Conservation (phyloP, 2,329 filamentous ascomycete genomes). For the Colletotrichum sp. region DNA sequence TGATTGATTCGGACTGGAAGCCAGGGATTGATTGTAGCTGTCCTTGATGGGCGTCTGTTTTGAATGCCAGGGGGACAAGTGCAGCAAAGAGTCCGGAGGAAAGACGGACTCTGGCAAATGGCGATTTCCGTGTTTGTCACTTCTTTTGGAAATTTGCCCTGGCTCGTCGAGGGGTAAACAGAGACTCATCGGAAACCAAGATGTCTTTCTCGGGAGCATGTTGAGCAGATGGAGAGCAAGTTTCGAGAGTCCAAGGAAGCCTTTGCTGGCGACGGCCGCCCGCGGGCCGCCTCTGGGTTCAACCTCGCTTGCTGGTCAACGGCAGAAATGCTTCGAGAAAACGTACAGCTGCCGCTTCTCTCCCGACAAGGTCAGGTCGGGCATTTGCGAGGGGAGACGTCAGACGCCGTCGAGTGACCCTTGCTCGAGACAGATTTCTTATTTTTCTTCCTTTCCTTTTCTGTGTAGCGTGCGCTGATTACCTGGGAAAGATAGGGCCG, state of each 20-base stretch:
- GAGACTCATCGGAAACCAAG: not conserved
- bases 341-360: not conserved
- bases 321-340: not conserved
- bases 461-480: not conserved
- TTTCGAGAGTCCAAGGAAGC: not conserved
- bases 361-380: not conserved
- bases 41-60: not conserved
- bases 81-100: not conserved
- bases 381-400: conserved; percentile 10
- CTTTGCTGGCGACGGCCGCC: not conserved
- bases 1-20: not conserved
- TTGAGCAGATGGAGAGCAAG: not conserved
- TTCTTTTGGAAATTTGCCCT: not conserved
- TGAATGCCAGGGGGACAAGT: not conserved
- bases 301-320: not conserved
- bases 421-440: not conserved
- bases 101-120: not conserved
- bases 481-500: not conserved
- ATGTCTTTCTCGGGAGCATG: not conserved
- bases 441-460: not conserved
- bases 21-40: not conserved
- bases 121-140: not conserved
- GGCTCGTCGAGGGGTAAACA: not conserved
- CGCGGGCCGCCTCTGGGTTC: not conserved
- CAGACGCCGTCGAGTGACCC: not conserved